A percentile compares a stretch with the other conserved stretches of the same genome.
Conservation (phyloP, 225 moss, liverwort and hornwort genomes). For the Straminergon stramineum region DNA sequence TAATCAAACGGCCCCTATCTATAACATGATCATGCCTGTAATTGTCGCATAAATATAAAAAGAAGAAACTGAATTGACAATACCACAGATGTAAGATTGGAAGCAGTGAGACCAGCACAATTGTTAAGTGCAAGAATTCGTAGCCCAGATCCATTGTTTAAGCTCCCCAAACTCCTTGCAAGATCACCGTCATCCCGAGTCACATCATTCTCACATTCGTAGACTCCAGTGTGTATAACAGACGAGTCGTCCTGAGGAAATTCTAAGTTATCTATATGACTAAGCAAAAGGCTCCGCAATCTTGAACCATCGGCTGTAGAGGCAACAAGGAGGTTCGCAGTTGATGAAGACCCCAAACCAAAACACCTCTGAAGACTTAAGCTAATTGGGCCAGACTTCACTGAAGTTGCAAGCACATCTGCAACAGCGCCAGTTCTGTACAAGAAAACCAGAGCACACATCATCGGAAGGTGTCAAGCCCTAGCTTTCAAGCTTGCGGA, state of each 20-base stretch:
- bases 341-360: constrained; percentile 56
- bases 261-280: constrained; percentile 71
- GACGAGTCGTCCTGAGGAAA: constrained; percentile 10
- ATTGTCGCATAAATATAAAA: neutral
- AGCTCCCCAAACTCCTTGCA: constrained; percentile 28
- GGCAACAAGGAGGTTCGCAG: constrained; percentile 58
- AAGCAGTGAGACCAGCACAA: constrained; percentile 51
- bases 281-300: constrained; percentile 56
- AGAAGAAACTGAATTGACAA: neutral
- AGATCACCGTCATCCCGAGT: constrained; percentile 7
- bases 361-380: constrained; percentile 89
- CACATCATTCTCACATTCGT: constrained; percentile 20
- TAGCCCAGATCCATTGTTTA: constrained; percentile 42
- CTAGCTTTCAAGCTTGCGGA: neutral
- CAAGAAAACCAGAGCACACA: neutral
- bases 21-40: neutral
- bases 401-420: constrained; percentile 48
- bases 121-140: constrained; percentile 82
- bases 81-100: constrained; percentile 59
- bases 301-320: constrained; percentile 54
- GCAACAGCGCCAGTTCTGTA: constrained; percentile 68
- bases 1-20: neutral
- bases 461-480: neutral
- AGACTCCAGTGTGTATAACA: neutral
- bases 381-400: constrained; percentile 53